Conservation (phyloP, 129 eudicot species). For the Pseudognaphalium luteoalbum region DNA sequence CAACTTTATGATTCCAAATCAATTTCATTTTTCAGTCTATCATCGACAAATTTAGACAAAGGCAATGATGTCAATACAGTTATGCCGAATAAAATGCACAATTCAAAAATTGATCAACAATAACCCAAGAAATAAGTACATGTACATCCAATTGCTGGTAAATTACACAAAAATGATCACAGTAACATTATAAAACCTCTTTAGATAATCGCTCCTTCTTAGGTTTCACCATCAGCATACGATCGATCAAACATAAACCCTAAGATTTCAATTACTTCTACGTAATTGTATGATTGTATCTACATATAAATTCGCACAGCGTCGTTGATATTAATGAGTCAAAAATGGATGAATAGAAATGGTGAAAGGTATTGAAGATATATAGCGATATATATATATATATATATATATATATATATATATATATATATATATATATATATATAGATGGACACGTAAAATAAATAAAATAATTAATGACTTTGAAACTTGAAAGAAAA, state of each 20-base stretch:
- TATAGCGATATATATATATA: too few relatives aligned
- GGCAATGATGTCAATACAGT: not conserved
- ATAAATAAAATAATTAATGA: constrained; percentile 17
- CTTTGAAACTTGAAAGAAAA: not conserved
- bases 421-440: too few relatives aligned
- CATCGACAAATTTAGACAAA: not conserved
- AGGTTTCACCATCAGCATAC: constrained; percentile 34
- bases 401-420: too few relatives aligned
- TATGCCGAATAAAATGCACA: not conserved
- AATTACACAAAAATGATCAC: constrained; percentile 17
- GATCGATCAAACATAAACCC: constrained; percentile 36
- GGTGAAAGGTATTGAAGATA: constrained; percentile 18
- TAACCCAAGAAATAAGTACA: constrained; percentile 38
- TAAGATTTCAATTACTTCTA: constrained; percentile 5
- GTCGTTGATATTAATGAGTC: not conserved
- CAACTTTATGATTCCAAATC: not conserved
- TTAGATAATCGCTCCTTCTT: constrained; percentile 38
- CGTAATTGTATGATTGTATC: not conserved
- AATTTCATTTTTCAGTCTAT: constrained; percentile 3
- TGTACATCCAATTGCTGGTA: not conserved
- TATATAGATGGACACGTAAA: not conserved
- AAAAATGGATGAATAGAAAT: constrained; percentile 21
- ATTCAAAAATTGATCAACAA: not conserved
- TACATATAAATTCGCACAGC: not conserved
- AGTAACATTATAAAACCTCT: constrained; percentile 44